A percentile compares a stretch with the other conserved stretches of the same genome.
These are phyloP conservation scores for Scutellaria minor DNA, from an alignment of 257 asterid species.

Conservation along the genomic window DNA sequence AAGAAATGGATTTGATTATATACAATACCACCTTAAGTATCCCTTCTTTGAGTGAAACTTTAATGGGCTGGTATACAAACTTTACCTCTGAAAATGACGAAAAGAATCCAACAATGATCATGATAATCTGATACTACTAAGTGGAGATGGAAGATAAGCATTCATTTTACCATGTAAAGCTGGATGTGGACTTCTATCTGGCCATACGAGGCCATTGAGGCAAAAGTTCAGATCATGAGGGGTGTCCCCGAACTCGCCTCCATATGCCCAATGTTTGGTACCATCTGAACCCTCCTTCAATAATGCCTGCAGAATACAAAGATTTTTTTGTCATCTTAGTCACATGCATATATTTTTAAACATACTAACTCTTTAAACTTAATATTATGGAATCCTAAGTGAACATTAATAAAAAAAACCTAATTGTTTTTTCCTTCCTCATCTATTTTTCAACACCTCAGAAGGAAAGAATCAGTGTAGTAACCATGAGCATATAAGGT, in stretches of 20 bases:
- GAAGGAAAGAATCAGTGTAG: constrained; percentile 3
- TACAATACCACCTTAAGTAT: constrained; percentile 61
- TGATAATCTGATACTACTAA: constrained; percentile 1
- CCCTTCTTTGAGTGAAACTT: constrained; percentile 68
- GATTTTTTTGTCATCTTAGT: neutral
- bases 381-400: constrained; percentile 13
- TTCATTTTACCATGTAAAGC: constrained; percentile 69
- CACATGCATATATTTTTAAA: neutral
- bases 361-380: neutral
- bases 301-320: constrained; percentile 55
- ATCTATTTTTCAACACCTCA: neutral
- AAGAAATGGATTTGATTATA: constrained; percentile 23
- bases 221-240: constrained; percentile 94
- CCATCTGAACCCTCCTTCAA: constrained; percentile 75
- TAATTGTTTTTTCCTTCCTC: neutral
- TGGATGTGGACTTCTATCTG: constrained; percentile 99
- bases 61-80: constrained; percentile 91
- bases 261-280: constrained; percentile 90
- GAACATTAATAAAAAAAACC: neutral
- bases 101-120: neutral
- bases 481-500: neutral
- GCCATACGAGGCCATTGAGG: constrained; percentile 88
- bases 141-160: constrained; percentile 22
- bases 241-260: constrained; percentile 93
- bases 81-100: constrained; percentile 74